Evolutionary conservation across 78 protist genomes (phyloP).

Genomic region (Tieghemostelium lacteum): DNA sequence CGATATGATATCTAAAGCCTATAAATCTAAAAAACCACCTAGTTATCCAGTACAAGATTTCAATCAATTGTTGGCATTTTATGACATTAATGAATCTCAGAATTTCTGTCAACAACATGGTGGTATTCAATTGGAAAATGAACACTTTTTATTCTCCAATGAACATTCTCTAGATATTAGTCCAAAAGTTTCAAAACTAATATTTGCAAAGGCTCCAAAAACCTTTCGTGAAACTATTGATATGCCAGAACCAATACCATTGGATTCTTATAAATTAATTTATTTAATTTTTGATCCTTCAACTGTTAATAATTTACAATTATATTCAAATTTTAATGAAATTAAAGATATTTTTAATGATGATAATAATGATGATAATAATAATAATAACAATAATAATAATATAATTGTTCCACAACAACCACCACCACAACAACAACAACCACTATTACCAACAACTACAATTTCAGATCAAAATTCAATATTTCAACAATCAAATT

Average conservation of each 20-base stretch:
- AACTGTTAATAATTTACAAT: not conserved
- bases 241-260: constrained; percentile 35
- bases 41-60: constrained; percentile 27
- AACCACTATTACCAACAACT: not conserved
- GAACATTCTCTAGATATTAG: not conserved
- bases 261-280: not conserved
- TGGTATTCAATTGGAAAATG: too few relatives aligned
- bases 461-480: not conserved
- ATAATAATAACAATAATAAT: not conserved
- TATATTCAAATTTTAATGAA: not conserved
- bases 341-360: too few relatives aligned
- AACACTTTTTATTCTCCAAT: not conserved
- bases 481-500: too few relatives aligned
- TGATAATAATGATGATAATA: not conserved
- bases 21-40: constrained; percentile 1
- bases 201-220: not conserved
- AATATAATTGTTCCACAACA: not conserved
- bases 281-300: constrained; percentile 21
- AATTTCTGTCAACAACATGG: not conserved
- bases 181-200: constrained; percentile 14
- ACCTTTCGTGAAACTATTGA: constrained; percentile 46
- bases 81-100: not conserved
- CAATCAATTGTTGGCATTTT: not conserved
- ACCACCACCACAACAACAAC: not conserved
- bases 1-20: constrained; percentile 6